phyloP scores from a whole-genome alignment of 2,329 filamentous ascomycete species.

The Tolypocladium capitatum region DNA sequence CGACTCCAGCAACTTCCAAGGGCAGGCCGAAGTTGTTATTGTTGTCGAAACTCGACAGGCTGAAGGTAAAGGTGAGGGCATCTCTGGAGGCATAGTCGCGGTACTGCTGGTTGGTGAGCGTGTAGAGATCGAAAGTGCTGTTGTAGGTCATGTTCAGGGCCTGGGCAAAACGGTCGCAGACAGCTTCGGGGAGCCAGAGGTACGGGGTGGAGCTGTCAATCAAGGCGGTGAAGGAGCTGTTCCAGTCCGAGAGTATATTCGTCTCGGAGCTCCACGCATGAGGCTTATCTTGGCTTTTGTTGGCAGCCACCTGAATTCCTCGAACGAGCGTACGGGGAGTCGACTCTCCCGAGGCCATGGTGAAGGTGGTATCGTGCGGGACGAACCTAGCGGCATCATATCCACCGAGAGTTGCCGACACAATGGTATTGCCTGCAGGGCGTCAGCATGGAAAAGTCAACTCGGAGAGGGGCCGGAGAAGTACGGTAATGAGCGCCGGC shows the following conservation, averaged over 20 bases:
- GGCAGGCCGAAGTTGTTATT: constrained; percentile 37
- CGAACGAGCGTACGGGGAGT: constrained; percentile 47
- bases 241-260: constrained; percentile 27
- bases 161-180: constrained; percentile 52
- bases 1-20: constrained; percentile 33
- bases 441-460: constrained; percentile 3
- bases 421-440: constrained; percentile 24
- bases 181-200: constrained; percentile 44
- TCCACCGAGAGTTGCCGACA: constrained; percentile 55
- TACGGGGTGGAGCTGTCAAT: constrained; percentile 54
- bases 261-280: constrained; percentile 26
- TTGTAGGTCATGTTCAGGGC: constrained; percentile 55
- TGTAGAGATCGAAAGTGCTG: constrained; percentile 48
- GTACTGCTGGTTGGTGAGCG: constrained; percentile 45
- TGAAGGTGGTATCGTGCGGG: constrained; percentile 47
- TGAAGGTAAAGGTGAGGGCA: constrained; percentile 42
- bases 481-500: constrained; percentile 62
- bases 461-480: neutral
- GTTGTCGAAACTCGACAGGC: constrained; percentile 41
- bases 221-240: constrained; percentile 34
- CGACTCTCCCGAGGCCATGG: constrained; percentile 38
- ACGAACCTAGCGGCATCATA: constrained; percentile 52
- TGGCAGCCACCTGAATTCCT: constrained; percentile 32
- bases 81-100: constrained; percentile 28
- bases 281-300: constrained; percentile 14